Evolutionary conservation across 768 basidiomycete species (phyloP).

Genomic region (Multifurca ochricompacta): DNA sequence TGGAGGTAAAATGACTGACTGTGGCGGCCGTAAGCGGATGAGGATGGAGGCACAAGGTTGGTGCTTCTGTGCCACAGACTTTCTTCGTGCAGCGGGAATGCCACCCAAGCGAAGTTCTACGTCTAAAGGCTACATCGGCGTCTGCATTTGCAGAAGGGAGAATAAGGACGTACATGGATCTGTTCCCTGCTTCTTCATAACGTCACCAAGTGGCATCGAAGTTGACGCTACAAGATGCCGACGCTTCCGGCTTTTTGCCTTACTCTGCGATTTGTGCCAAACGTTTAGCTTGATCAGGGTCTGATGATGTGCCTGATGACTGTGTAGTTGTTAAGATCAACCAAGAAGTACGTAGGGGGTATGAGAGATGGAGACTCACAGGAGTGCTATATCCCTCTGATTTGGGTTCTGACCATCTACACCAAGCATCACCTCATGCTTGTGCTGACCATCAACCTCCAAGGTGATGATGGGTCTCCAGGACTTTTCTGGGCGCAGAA

Average conservation of each 20-base stretch:
- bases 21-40: constrained; percentile 17
- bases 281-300: constrained; percentile 47
- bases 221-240: constrained; percentile 47
- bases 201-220: constrained; percentile 43
- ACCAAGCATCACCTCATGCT: constrained; percentile 52
- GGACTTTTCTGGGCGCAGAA: constrained; percentile 49
- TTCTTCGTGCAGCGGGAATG: constrained; percentile 7
- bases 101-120: constrained; percentile 15
- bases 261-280: constrained; percentile 51
- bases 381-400: constrained; percentile 40
- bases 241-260: constrained; percentile 49
- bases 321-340: constrained; percentile 21
- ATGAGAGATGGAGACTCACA: constrained; percentile 39
- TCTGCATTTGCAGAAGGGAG: neutral
- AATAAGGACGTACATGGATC: constrained; percentile 36
- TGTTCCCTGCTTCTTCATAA: constrained; percentile 40
- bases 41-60: constrained; percentile 14
- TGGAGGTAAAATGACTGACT: neutral
- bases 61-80: constrained; percentile 13
- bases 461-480: constrained; percentile 63
- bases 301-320: constrained; percentile 32
- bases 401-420: constrained; percentile 67
- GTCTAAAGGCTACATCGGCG: neutral
- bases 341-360: neutral
- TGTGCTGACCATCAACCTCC: constrained; percentile 43